Evolutionary conservation across 139 green algal species (phyloP).

Genomic region (Micractinium conductrix): DNA sequence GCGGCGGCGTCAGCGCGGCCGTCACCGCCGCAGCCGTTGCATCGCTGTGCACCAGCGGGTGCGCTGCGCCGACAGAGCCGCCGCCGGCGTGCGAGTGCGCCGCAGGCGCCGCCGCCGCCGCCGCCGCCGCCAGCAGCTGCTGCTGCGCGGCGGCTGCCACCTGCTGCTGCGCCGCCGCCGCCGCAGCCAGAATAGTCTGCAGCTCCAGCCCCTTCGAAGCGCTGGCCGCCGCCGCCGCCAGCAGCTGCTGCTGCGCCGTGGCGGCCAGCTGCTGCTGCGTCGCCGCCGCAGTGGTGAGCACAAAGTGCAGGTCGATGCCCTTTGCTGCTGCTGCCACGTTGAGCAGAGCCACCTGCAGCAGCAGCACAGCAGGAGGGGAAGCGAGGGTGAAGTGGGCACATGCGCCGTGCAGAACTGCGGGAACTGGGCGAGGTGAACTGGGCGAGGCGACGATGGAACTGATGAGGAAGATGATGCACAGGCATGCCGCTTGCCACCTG

Average conservation of each 20-base stretch:
- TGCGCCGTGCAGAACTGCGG: neutral
- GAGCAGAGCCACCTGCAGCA: conserved; percentile 5
- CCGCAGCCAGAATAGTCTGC: neutral
- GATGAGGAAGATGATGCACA: neutral
- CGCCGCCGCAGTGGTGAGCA: neutral
- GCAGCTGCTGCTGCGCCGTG: conserved; percentile 14
- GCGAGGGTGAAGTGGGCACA: neutral
- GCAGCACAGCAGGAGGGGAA: neutral
- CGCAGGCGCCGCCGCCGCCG: neutral
- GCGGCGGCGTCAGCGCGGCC: neutral
- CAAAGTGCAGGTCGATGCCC: conserved; percentile 13
- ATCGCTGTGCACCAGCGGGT: neutral
- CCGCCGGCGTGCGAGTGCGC: neutral
- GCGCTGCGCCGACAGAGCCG: neutral
- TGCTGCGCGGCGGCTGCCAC: conserved; percentile 5
- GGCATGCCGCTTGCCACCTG: neutral
- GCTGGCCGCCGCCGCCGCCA: conserved; percentile 15
- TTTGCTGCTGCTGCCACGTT: conserved; percentile 22
- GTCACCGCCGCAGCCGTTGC: neutral
- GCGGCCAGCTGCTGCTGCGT: conserved; percentile 9
- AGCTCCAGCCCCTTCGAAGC: conserved; percentile 23
- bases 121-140: neutral
- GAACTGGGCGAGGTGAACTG: neutral
- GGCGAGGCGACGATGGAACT: neutral
- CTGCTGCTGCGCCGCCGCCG: conserved; percentile 16